Percentiles rank a stretch among this genome's conserved stretches.
Conservation (phyloP, 495 filamentous ascomycete genomes). For the Lichina pygmaea region DNA sequence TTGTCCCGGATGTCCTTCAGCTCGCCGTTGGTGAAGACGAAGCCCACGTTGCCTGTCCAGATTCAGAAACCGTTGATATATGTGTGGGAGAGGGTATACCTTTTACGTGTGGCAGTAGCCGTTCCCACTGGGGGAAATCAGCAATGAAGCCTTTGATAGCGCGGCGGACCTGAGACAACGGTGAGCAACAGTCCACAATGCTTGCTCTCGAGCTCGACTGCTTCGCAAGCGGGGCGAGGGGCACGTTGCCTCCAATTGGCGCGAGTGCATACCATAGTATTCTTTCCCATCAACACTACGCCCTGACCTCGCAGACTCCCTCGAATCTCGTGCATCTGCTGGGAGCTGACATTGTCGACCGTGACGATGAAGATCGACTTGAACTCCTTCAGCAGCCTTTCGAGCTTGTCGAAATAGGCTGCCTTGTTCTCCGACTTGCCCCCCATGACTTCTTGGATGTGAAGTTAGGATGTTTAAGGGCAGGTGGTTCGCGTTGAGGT, state of each 20-base stretch:
- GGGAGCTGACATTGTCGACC: slow-evolving; percentile 89
- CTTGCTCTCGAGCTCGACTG: background rate
- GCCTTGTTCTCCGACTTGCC: slow-evolving; percentile 85
- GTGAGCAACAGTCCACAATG: slow-evolving; percentile 2
- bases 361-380: slow-evolving; percentile 88
- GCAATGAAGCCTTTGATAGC: slow-evolving; percentile 82
- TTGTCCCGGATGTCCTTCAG: slow-evolving; percentile 77
- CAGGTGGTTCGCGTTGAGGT: slow-evolving; percentile 15
- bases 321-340: slow-evolving; percentile 99
- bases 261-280: slow-evolving; percentile 59
- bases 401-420: slow-evolving; percentile 98
- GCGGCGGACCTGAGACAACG: slow-evolving; percentile 45
- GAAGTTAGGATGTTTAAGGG: slow-evolving; percentile 98
- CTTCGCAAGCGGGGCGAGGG: no score
- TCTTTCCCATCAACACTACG: slow-evolving; percentile 98
- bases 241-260: background rate
- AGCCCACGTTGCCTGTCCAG: slow-evolving; percentile 62
- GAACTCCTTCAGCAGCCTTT: slow-evolving; percentile 77
- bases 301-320: slow-evolving; percentile 60
- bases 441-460: slow-evolving; percentile 93
- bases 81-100: slow-evolving; percentile 15
- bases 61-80: background rate
- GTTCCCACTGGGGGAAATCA: slow-evolving; percentile 90
- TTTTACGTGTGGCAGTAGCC: slow-evolving; percentile 81
- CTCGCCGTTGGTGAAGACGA: slow-evolving; percentile 97